These are phyloP conservation scores for Echites panduratus DNA, from an alignment of 257 asterid genomes.

Conservation along the genomic window DNA sequence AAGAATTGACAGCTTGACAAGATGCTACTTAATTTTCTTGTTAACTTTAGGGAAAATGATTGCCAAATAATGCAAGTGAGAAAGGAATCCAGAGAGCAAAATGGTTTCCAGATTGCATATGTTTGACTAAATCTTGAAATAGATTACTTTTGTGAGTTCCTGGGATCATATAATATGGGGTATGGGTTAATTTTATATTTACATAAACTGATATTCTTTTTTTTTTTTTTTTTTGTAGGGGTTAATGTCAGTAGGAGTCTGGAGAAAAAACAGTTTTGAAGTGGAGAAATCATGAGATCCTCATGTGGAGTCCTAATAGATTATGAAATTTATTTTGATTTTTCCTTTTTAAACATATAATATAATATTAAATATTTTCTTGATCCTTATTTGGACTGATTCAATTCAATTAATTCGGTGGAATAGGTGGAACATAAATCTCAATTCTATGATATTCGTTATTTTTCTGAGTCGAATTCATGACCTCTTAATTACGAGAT, in stretches of 20 bases:
- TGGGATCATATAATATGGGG: neutral
- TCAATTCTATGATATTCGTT: too few relatives aligned
- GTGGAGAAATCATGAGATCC: neutral
- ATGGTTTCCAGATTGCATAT: conserved; percentile 24
- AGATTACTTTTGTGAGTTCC: neutral
- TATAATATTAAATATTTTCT: neutral
- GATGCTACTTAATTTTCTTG: conserved; percentile 11
- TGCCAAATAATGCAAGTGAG: conserved; percentile 24
- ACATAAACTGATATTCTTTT: neutral
- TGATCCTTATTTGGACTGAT: too few relatives aligned
- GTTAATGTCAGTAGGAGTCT: neutral
- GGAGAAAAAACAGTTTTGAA: neutral
- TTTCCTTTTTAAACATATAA: neutral
- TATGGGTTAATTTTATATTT: neutral
- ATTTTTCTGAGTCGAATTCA: too few relatives aligned
- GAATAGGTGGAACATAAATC: too few relatives aligned
- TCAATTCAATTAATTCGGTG: too few relatives aligned
- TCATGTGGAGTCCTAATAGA: neutral
- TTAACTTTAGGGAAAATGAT: conserved; percentile 14
- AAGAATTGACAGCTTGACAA: conserved; percentile 30
- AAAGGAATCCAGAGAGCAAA: conserved; percentile 16
- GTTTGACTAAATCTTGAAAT: conserved; percentile 19
- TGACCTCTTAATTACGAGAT: too few relatives aligned
- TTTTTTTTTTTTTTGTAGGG: too few relatives aligned
- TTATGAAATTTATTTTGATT: neutral